Evolutionary conservation across 352 stramenopile genomes (phyloP), one percentile per base, ranked within the genome.

Genomic region (Phytophthora melonis): DNA sequence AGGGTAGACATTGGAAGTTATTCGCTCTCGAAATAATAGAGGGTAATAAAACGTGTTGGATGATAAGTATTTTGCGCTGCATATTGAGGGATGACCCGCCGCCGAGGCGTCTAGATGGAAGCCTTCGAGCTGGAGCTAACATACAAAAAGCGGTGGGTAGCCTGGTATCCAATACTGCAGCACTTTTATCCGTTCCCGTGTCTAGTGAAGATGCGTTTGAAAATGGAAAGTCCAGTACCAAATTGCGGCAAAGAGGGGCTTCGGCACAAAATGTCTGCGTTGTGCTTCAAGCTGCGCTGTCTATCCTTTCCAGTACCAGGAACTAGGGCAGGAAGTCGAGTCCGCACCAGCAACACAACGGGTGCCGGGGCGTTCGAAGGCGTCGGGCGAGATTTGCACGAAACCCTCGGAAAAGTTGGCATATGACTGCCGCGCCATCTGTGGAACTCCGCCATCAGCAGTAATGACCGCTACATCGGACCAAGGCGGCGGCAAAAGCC

Each of bases 391-490:
- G 57, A 72, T 67, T 67, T 72, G 55, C 54, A 30, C 23, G 23
- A 41, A 25, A 67, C 47, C 27, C 21, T 56, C 57, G 57, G 49
- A 60, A 72, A 39, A 59, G 18, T 23, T 19, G 39, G 21, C 64
- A 36, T 66, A 34, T 59, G 45, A 55, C 59, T 19, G 16, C 41
- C 16, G 6, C 27, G 39, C 56, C 65, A 71, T 71, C 65, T 71
- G 47, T 21, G n/a, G 34, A 45, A 5, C 21, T 41, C 10, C 19
- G 21, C 34, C 23, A 53, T 45, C 21, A 54, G 50, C 10, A 47
- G 36, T 34, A 55, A n/a, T 64, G 27, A 36, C 39, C 5, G 43
- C 41, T 5, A 11, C 11, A 41, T 50, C 34, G 10, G 13, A 41
- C 34, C 10, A 41, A 14, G 25, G 5, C 55, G 39, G 54, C 13